Percentiles rank a stretch among this genome's conserved stretches.
Evolutionary conservation across 2,329 filamentous ascomycete genomes (phyloP).

Genomic region (Phyllosticta citriasiana): DNA sequence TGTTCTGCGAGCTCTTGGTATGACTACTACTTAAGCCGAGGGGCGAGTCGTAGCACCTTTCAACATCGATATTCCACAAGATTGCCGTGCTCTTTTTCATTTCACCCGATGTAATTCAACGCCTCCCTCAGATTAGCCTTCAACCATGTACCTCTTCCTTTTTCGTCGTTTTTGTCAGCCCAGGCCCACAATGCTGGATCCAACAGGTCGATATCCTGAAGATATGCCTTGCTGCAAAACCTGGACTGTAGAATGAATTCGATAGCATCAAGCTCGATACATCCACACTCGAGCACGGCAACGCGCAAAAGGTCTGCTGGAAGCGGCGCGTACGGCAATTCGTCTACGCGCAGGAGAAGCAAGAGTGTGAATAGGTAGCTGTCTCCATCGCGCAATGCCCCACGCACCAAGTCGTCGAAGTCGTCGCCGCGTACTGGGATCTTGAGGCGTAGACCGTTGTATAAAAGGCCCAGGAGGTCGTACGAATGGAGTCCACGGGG

Average conservation of each 20-base stretch:
- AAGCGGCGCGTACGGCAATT: neutral
- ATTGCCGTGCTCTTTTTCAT: too few relatives aligned
- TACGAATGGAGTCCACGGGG: neutral
- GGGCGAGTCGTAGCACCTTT: too few relatives aligned
- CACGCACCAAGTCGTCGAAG: conserved; percentile 19
- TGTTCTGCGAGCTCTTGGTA: too few relatives aligned
- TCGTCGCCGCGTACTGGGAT: conserved; percentile 24
- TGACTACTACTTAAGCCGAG: too few relatives aligned
- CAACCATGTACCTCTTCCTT: neutral
- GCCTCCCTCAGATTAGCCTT: neutral
- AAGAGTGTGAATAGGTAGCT: conserved; percentile 21
- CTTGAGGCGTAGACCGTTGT: neutral
- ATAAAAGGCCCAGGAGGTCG: neutral
- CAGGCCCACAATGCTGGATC: conserved; percentile 6
- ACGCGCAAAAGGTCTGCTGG: neutral
- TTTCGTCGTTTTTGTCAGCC: neutral
- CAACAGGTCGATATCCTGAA: neutral
- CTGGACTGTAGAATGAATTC: neutral
- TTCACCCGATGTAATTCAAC: neutral
- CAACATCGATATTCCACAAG: too few relatives aligned
- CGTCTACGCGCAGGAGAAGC: conserved; percentile 10
- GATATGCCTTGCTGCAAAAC: neutral
- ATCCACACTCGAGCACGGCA: neutral
- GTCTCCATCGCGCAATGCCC: conserved; percentile 20
- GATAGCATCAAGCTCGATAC: neutral